phyloP scores from a whole-genome alignment of 2,329 filamentous ascomycete genomes.

The Akanthomyces lecanii region DNA sequence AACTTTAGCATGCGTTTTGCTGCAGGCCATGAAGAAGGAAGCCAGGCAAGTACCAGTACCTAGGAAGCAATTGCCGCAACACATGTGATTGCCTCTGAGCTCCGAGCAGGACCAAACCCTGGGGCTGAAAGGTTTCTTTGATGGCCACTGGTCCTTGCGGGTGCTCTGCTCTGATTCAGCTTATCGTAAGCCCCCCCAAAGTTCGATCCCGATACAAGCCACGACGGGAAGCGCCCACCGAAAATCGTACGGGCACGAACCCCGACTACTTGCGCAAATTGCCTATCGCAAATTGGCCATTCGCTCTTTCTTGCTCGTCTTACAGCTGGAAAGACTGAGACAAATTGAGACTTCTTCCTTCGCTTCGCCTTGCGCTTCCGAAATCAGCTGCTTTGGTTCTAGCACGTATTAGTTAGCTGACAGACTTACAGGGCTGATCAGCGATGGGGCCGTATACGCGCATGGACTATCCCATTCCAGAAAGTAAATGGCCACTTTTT shows the following conservation, averaged over 20 bases:
- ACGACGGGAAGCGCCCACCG: neutral
- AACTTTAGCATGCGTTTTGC: neutral
- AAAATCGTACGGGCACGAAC: neutral
- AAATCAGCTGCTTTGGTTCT: neutral
- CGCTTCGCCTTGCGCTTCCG: neutral
- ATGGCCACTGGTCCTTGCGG: neutral
- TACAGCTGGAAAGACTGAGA: neutral
- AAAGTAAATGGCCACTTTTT: neutral
- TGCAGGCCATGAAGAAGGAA: neutral
- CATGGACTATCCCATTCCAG: neutral
- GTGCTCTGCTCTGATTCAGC: slow-evolving; percentile 8
- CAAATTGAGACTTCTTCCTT: neutral
- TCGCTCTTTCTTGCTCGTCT: neutral
- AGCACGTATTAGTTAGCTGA: neutral
- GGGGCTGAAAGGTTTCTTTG: neutral
- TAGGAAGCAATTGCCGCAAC: neutral
- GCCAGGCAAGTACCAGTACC: too few relatives aligned
- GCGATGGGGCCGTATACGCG: neutral
- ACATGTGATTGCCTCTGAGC: neutral
- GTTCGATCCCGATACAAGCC: slow-evolving; percentile 7
- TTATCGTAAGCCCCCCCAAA: slow-evolving; percentile 7
- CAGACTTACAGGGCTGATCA: neutral
- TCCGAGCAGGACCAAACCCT: neutral
- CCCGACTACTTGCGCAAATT: neutral
- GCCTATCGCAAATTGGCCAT: neutral